Conservation (phyloP, 768 basidiomycete genomes). For the Lepiota brunneoincarnata region DNA sequence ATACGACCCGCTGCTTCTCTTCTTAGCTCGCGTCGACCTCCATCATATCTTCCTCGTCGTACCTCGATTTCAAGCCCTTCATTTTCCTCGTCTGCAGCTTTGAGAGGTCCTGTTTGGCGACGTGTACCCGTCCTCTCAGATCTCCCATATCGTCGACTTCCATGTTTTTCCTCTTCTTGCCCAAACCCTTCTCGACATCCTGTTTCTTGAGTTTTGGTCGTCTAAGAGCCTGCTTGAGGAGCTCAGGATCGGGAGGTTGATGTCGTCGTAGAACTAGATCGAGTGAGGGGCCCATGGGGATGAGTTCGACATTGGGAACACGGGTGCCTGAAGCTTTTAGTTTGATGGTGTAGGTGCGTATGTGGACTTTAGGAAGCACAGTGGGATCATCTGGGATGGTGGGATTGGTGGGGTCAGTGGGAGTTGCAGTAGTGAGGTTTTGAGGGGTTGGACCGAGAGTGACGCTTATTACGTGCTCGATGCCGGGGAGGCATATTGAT, state of each 20-base stretch:
- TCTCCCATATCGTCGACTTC: constrained; percentile 99
- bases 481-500: constrained; percentile 76
- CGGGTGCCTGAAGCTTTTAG: constrained; percentile 76
- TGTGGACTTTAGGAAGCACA: constrained; percentile 77
- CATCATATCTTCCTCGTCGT: constrained; percentile 13
- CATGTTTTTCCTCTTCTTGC: constrained; percentile 93
- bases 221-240: constrained; percentile 78
- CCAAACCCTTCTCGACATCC: constrained; percentile 81
- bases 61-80: constrained; percentile 67
- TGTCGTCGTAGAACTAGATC: constrained; percentile 80
- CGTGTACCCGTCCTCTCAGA: constrained; percentile 83
- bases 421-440: constrained; percentile 43
- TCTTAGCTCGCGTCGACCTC: background rate
- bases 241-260: constrained; percentile 71
- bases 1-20: constrained; percentile 11
- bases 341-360: constrained; percentile 80
- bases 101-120: constrained; percentile 84
- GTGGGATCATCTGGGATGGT: constrained; percentile 37
- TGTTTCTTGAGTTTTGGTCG: constrained; percentile 86
- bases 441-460: constrained; percentile 65
- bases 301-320: constrained; percentile 77
- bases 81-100: constrained; percentile 93
- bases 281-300: constrained; percentile 88
- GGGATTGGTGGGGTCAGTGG: constrained; percentile 20
- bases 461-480: constrained; percentile 87